Evolutionary conservation across 75 land plant species (phyloP), one percentile per base, ranked within the genome.

Genomic region (Pinus tabuliformis): DNA sequence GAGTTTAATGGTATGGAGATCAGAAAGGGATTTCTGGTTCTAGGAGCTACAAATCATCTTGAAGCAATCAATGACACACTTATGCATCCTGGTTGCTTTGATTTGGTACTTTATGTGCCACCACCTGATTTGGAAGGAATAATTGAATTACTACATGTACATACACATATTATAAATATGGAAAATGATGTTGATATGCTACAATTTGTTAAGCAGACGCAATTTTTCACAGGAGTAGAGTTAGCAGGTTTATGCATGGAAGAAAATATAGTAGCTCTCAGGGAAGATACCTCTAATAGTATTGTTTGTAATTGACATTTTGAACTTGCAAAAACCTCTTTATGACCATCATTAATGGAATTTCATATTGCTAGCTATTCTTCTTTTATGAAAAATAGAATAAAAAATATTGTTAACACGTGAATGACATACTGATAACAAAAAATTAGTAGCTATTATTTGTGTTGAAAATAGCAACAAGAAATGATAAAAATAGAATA

Each of bases 1-100:
- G 96, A 93, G 77, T 91, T 95, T 84, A 96, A 95, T 85, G 96
- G 98, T 58, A 75, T 95, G 56, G 98, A 95, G 78, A 79, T 85
- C 61, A 90, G 91, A 68, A 92, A 88, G 93, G 96, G 98, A 42
- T 87, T 95, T 72, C 88, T 93, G 57, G 93, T 95, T 45, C 71
- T 95, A 54, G 98, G 91, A 80, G 98, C 98, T 42, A 93, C 98
- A 73, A 95, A 95, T 81, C 87, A 93, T 18, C 98, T 91, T 21
- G 70, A 82, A 78, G 88, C 96, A 33, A 95, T 95, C 56, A 93
- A 93, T 83, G 86, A 91, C 45, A 95, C 98, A 56, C 82, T 95
- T 37, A 83, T 87, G 89, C 87, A 95, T n/a, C 98, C 95, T 64
- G 98, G 98, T 58, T 91, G 95, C 65, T 92, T 95, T 84, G 95